A percentile compares a stretch with the other conserved stretches of the same genome.
These are phyloP conservation scores for Ceratorhiza oryzae-sativae DNA, from an alignment of 1,284 basidiomycete species.

Conservation along the genomic window DNA sequence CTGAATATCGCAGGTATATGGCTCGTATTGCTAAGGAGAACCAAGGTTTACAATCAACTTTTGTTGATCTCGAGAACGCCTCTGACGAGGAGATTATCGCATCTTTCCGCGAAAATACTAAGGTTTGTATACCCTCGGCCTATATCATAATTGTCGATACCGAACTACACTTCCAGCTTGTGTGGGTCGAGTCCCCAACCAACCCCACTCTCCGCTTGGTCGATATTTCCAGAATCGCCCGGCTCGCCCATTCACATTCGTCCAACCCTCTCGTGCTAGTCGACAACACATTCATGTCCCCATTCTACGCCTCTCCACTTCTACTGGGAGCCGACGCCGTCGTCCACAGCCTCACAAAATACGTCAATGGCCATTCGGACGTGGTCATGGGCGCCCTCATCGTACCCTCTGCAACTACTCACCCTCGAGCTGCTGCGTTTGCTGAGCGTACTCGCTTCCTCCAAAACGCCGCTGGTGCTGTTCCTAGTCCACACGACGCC, in stretches of 20 bases:
- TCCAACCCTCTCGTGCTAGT: conserved; percentile 78
- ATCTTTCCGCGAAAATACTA: conserved; percentile 79
- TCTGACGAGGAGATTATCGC: conserved; percentile 69
- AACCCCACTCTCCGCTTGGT: conserved; percentile 93
- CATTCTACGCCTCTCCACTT: conserved; percentile 90
- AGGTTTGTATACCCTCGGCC: conserved; percentile 56
- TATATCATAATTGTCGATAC: conserved; percentile 9
- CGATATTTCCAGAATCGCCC: conserved; percentile 71
- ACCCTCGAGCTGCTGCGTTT: conserved; percentile 51
- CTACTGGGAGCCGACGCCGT: conserved; percentile 85
- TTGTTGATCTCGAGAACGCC: conserved; percentile 81
- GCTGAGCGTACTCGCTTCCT: conserved; percentile 77
- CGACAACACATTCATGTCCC: conserved; percentile 92
- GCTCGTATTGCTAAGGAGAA: conserved; percentile 74
- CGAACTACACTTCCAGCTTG: conserved; percentile 72
- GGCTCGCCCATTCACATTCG: conserved; percentile 65
- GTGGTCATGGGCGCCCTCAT: conserved; percentile 87
- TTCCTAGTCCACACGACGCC: conserved; percentile 87
- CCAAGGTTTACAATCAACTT: conserved; percentile 79
- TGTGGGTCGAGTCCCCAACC: conserved; percentile 96
- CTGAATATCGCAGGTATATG: conserved; percentile 54
- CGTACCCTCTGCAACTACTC: conserved; percentile 62
- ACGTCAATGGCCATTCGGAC: conserved; percentile 93
- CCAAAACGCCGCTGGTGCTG: conserved; percentile 89
- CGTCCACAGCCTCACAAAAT: conserved; percentile 83